phyloP scores from a whole-genome alignment of 306 rosid species.

The Pachyrhizus erosus region DNA sequence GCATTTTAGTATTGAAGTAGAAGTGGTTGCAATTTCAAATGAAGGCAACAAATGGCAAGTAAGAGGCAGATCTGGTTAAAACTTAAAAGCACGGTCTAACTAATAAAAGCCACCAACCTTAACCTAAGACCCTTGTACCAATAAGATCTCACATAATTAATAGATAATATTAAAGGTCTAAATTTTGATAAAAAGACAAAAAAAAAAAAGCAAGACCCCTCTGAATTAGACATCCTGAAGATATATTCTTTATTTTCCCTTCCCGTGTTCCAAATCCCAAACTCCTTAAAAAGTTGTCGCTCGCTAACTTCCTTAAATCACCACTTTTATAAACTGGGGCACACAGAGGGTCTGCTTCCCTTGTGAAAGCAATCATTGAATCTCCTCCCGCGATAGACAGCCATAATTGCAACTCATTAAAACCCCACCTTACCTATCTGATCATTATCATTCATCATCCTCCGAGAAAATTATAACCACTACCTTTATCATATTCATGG shows the following conservation, averaged over 20 bases:
- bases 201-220: too few relatives aligned
- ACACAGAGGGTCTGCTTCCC: neutral
- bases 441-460: constrained; percentile 12
- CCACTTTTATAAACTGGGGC: neutral
- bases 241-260: too few relatives aligned
- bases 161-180: too few relatives aligned
- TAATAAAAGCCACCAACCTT: too few relatives aligned
- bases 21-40: neutral
- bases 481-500: constrained; percentile 30
- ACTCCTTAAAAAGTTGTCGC: too few relatives aligned
- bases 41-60: constrained; percentile 34
- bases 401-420: constrained; percentile 34
- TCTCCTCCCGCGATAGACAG: neutral
- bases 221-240: too few relatives aligned
- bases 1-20: neutral
- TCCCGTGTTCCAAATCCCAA: too few relatives aligned
- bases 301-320: neutral
- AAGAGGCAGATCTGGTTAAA: constrained; percentile 15
- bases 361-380: neutral
- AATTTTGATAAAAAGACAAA: too few relatives aligned
- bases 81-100: constrained; percentile 44
- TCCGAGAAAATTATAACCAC: neutral
- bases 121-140: too few relatives aligned
- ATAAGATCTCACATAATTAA: too few relatives aligned
- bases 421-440: constrained; percentile 13